Base-by-base conservation (phyloP, 768 basidiomycete genomes). In the Rhizopogon salebrosus region DNA sequence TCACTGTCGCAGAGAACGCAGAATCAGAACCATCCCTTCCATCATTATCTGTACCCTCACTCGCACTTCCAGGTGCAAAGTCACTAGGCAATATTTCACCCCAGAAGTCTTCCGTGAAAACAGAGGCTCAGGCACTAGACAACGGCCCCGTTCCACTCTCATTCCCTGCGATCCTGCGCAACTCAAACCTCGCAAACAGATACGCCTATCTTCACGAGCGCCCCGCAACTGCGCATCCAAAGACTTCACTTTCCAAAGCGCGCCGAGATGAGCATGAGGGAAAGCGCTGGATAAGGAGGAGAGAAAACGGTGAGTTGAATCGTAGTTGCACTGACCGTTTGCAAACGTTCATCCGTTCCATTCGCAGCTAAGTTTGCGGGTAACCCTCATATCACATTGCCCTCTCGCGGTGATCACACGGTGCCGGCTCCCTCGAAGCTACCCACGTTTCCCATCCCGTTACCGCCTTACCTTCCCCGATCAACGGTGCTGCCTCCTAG, bases 211-310 rank as follows among this genome's bases (percentile, higher is more conserved):
- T 87, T 6, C 72, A 70, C 26, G 49, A 61, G 22, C 48, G 37
- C 18, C 45, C 58, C 2, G 48, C 52, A 37, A 52, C 43, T 22
- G 40, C 53, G 6, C 48, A 57, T 1, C 40, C 58, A 5, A 57
- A 65, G 22, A 52, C 59, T 9, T 52, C 52, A 1, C 45, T 63
- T 0, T 35, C 54, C 23, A 81, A 72, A 68, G 80, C 77, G 60
- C 74, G 70, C 36, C 71, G 83, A 49, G 78, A 79, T 52, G 82
- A 84, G 46, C 84, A 81, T 48, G 85, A 89, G 57, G 90, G 90
- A 34, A 91, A 87, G 66, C 84, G 87, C 31, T 89, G 84, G 84
- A 68, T 82, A 4, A 71, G 87, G 57, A 78, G 90, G 18, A 87
- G 82, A 60, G 88, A 90, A 59, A 92, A 92, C 50, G 83, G 89